These are phyloP conservation scores for Calonectria hongkongensis DNA, from an alignment of 2,329 filamentous ascomycete genomes.

Conservation along the genomic window DNA sequence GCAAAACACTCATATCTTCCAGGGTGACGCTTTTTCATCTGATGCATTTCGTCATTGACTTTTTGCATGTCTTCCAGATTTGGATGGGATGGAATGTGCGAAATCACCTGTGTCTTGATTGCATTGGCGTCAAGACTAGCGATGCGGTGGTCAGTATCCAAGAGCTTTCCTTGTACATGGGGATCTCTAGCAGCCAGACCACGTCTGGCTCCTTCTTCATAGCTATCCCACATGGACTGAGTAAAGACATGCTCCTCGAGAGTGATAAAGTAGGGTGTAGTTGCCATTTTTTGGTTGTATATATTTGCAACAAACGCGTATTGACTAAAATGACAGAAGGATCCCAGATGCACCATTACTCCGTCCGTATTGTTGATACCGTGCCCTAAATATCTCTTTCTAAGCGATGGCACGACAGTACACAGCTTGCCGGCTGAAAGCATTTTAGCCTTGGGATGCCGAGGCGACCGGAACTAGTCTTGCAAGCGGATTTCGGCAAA, in stretches of 20 bases:
- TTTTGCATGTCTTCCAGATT: neutral
- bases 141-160: neutral
- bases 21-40: neutral
- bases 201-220: neutral
- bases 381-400: too few species aligned
- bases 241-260: slow-evolving; percentile 8
- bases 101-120: neutral
- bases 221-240: slow-evolving; percentile 5
- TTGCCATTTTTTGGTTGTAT: neutral
- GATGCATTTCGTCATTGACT: neutral
- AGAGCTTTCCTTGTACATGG: neutral
- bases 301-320: too few species aligned
- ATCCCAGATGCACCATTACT: too few species aligned
- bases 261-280: neutral
- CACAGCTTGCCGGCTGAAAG: too few species aligned
- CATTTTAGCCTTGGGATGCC: too few species aligned
- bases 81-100: neutral
- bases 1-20: neutral
- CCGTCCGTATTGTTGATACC: too few species aligned
- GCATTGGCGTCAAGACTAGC: neutral
- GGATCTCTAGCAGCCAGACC: slow-evolving; percentile 2
- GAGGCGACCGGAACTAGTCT: too few species aligned
- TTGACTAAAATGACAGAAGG: too few species aligned
- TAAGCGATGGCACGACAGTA: too few species aligned
- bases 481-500: too few species aligned